These are phyloP conservation scores for Emericellopsis cladophorae DNA, from an alignment of 2,329 filamentous ascomycete genomes.

Conservation along the genomic window DNA sequence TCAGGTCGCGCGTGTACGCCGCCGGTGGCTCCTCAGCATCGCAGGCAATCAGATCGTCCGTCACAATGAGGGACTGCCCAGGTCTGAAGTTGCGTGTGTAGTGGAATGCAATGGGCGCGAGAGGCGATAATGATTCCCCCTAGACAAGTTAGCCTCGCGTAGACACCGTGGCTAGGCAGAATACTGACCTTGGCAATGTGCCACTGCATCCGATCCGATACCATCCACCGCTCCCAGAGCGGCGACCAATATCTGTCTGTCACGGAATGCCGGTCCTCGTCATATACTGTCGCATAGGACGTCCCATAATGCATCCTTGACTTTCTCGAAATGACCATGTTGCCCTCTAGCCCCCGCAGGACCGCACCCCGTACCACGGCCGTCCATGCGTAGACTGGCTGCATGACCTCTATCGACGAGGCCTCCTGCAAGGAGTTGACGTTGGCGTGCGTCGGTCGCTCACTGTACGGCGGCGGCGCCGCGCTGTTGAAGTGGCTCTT, in stretches of 20 bases:
- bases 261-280: conserved; percentile 61
- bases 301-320: conserved; percentile 70
- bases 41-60: conserved; percentile 69
- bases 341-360: conserved; percentile 61
- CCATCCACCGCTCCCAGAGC: conserved; percentile 74
- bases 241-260: conserved; percentile 69
- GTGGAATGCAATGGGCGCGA: conserved; percentile 66
- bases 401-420: conserved; percentile 63
- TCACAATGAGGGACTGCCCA: conserved; percentile 63
- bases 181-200: conserved; percentile 59
- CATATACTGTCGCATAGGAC: conserved; percentile 69
- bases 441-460: conserved; percentile 54
- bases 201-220: conserved; percentile 75
- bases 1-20: conserved; percentile 46
- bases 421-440: conserved; percentile 30
- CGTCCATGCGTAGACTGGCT: conserved; percentile 72
- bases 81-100: conserved; percentile 78
- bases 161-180: too few species aligned
- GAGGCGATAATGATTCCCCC: conserved; percentile 65
- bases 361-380: conserved; percentile 70
- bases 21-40: conserved; percentile 54
- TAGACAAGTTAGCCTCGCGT: conserved; percentile 13
- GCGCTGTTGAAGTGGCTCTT: conserved; percentile 52
- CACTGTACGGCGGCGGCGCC: conserved; percentile 51
- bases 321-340: conserved; percentile 64